phyloP scores from a whole-genome alignment of 1,284 basidiomycete genomes.

The Cryptococcus floricola region DNA sequence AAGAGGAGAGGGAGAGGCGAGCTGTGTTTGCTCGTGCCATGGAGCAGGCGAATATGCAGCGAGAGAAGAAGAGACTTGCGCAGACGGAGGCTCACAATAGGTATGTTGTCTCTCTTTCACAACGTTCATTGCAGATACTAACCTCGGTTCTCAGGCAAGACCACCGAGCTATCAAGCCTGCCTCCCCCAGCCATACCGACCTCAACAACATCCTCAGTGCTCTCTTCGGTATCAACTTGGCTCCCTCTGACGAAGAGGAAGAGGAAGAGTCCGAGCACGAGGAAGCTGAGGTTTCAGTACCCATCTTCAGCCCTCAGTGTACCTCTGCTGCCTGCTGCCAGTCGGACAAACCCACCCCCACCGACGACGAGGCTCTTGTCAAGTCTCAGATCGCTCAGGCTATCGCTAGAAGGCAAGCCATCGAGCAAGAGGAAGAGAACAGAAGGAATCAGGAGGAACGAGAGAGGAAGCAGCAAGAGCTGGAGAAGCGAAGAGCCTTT shows the following conservation, averaged over 20 bases:
- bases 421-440: background rate
- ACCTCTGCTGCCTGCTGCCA: too few species aligned
- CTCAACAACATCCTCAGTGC: constrained; percentile 34
- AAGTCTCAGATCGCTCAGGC: background rate
- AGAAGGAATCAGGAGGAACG: background rate
- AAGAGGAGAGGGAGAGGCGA: constrained; percentile 66
- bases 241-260: background rate
- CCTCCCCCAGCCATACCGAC: constrained; percentile 2
- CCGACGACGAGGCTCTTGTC: too few species aligned
- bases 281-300: too few species aligned
- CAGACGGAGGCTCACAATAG: constrained; percentile 10
- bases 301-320: too few species aligned
- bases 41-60: constrained; percentile 68
- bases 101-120: constrained; percentile 6
- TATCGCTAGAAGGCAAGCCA: constrained; percentile 51
- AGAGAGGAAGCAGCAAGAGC: too few species aligned
- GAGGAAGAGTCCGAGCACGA: too few species aligned
- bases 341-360: too few species aligned
- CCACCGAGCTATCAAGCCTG: constrained; percentile 14
- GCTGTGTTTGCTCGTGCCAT: constrained; percentile 48
- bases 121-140: background rate
- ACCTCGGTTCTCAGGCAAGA: background rate
- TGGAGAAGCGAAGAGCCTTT: too few species aligned
- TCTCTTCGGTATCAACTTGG: constrained; percentile 38
- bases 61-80: constrained; percentile 61